A percentile compares a stretch with the other conserved stretches of the same genome.
phyloP scores from a whole-genome alignment of 768 basidiomycete species.

The Suillus plorans region DNA sequence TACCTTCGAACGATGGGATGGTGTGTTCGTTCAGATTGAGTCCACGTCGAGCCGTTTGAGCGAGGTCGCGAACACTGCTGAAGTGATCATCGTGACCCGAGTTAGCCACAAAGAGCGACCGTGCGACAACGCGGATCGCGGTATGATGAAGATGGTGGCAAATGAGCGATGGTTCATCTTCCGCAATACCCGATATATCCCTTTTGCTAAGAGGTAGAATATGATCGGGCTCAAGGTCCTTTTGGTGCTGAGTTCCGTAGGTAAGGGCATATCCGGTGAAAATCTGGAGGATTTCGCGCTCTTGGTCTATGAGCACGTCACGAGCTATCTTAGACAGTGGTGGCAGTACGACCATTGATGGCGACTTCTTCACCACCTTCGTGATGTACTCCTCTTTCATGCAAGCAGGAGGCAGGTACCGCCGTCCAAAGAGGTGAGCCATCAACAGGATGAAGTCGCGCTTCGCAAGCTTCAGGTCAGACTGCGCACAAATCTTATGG shows the following conservation, averaged over 20 bases:
- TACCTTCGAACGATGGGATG: constrained; percentile 52
- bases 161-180: constrained; percentile 9
- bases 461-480: constrained; percentile 40
- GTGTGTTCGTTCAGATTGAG: constrained; percentile 58
- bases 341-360: constrained; percentile 59
- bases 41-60: constrained; percentile 49
- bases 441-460: constrained; percentile 53
- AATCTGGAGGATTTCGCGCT: constrained; percentile 48
- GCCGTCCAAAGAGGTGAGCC: constrained; percentile 67
- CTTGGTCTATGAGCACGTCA: constrained; percentile 45
- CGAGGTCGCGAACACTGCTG: constrained; percentile 49
- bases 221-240: constrained; percentile 41
- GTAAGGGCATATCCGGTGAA: constrained; percentile 56
- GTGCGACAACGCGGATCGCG: constrained; percentile 38
- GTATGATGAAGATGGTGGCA: constrained; percentile 36
- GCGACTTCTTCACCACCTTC: constrained; percentile 40
- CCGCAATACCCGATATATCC: constrained; percentile 20
- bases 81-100: constrained; percentile 67
- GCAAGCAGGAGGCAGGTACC: constrained; percentile 47
- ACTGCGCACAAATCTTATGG: constrained; percentile 53
- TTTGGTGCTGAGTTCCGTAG: constrained; percentile 41
- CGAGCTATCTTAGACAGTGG: constrained; percentile 41
- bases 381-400: constrained; percentile 36
- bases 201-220: constrained; percentile 48
- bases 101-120: constrained; percentile 65